phyloP scores from a whole-genome alignment of 2,329 filamentous ascomycete genomes.

The Macrophomina pseudophaseolina region DNA sequence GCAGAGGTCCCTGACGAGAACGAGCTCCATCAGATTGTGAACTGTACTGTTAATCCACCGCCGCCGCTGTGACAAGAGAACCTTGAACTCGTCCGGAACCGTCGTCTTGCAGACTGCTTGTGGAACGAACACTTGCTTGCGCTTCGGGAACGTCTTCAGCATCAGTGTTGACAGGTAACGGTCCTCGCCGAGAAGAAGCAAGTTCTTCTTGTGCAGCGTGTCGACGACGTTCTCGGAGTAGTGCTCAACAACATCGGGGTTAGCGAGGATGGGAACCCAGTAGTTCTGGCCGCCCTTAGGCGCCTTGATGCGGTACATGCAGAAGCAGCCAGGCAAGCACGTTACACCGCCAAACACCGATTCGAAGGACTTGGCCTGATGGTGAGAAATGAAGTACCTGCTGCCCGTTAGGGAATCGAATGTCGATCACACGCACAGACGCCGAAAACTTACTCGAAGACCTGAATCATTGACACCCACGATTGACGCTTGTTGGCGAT shows the following conservation, averaged over 20 bases:
- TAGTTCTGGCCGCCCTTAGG: conserved; percentile 99
- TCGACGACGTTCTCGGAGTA: conserved; percentile 99
- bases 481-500: conserved; percentile 96
- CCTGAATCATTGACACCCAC: conserved; percentile 98
- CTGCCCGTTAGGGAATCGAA: conserved; percentile 36
- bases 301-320: conserved; percentile 99
- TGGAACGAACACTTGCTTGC: conserved; percentile 97
- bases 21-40: conserved; percentile 97
- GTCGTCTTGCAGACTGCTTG: conserved; percentile 99
- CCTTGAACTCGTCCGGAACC: conserved; percentile 89
- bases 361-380: conserved; percentile 95
- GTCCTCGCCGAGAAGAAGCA: conserved; percentile 90
- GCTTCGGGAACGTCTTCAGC: conserved; percentile 98
- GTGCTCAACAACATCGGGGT: conserved; percentile 97
- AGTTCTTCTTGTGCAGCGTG: conserved; percentile 96
- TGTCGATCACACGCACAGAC: conserved; percentile 26
- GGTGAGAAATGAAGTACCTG: conserved; percentile 95
- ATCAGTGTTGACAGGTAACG: conserved; percentile 95
- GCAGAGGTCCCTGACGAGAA: conserved; percentile 93
- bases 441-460: conserved; percentile 73
- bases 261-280: conserved; percentile 98
- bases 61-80: conserved; percentile 90
- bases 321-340: conserved; percentile 97
- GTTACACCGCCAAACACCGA: conserved; percentile 99
- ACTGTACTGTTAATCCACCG: conserved; percentile 99